Evolutionary conservation across 495 filamentous ascomycete species (phyloP), one percentile per base, ranked within the genome.

Genomic region (Thozetella sp.): DNA sequence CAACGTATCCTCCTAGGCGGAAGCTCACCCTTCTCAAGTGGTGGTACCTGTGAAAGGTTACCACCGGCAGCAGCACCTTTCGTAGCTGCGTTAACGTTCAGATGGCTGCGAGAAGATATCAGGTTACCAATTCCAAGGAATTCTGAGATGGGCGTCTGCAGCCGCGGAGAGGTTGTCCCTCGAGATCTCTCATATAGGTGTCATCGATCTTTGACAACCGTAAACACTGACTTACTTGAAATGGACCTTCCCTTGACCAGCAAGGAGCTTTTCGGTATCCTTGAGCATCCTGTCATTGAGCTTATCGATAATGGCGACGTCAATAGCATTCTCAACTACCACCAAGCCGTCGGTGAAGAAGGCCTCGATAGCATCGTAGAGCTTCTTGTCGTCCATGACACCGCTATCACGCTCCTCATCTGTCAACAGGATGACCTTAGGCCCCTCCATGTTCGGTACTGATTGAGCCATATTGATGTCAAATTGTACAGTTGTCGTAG

Each of bases 21-120:
- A n/a, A n/a, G n/a, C 53, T 55, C 23, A 55, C 53, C 53, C 19
- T 55, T 55, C 27, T 55, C 53, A 22, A 55, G 22, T n/a, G 53
- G 53, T 3, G 53, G 53, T 12, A 55, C 53, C 37, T 55, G 53
- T 3, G 53, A 55, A 12, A 55, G 27, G 27, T 55, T 55, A 17
- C 53, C 53, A 19, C 53, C 53, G 2, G 53, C 53, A 11, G 23
- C 27, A 3, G 53, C 53, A 9, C 53, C 53, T 19, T 55, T 55
- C 11, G 53, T 34, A 12, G 53, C 53, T 6, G 53, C 53, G 27
- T 55, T 55, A 25, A 34, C 25, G 53, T 55, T 55, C 27, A 55
- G n/a, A 26, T 55, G 53, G 27, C 53, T 55, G 27, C n/a, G n/a
- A n/a, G n/a, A n/a, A n/a, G n/a, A n/a, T n/a, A n/a, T n/a, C n/a